Base-by-base conservation (phyloP, 75 land plant species). In the Pseudotsuga menziesii region DNA sequence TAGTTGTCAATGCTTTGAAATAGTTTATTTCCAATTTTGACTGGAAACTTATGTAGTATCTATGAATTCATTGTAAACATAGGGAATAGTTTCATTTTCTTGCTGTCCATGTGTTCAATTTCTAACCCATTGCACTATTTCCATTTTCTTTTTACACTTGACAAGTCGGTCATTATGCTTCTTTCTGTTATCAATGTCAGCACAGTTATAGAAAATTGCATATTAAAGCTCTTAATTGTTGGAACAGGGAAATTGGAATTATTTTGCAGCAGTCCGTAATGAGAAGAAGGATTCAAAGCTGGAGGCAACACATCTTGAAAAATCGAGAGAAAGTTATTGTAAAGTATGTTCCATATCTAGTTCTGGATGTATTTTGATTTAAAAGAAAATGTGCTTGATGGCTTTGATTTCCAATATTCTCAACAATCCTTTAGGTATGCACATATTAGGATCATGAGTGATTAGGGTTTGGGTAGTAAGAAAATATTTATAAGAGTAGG, bases 231-330 rank as follows among this genome's bases (percentile, higher is more conserved):
- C 20, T 25, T 12, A 2, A 75, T 56, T 75, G 55, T 57, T 60
- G 66, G 26, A 44, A 2, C 41, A 94, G 98, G 98, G 99, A 20
- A 97, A 97, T 67, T 97, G 99, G 99, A 97, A 97, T 77, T 97
- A 92, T 82, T 97, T 80, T 88, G 97, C 97, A 15, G 99, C 93
- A 29, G 35, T 86, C 77, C 91, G 97, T 7, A 78, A 82, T 79
- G 99, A 97, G 80, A 94, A 90, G 91, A 88, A 84, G 89, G 85
- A 78, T 63, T 83, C 95, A 17, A 92, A 94, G 80, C 79, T 94
- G 82, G 99, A 94, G 89, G 99, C 95, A 20, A 94, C 93, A 3
- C 97, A 97, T 90, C 77, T 94, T 69, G 99, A 97, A 70, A 97
- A 97, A 73, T 87, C 97, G 5, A 90, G 90, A 80, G 99, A 97